Evolutionary conservation across 2,329 filamentous ascomycete species (phyloP).

Genomic region (Capronia americana): DNA sequence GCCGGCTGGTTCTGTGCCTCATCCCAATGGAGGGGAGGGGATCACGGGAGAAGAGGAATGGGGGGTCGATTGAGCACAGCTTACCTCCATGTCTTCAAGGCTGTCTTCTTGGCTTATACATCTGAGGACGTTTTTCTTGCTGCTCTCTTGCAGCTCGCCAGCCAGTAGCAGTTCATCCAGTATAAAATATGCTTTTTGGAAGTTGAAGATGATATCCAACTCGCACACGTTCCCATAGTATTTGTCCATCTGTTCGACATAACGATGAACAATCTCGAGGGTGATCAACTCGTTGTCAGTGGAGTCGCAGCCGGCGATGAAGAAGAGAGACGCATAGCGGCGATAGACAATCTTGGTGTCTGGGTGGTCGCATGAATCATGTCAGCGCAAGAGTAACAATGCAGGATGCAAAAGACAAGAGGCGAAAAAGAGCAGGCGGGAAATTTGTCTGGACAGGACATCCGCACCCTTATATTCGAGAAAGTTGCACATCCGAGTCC

Average conservation of each 20-base stretch:
- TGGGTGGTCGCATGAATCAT: constrained; percentile 49
- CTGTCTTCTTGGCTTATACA: constrained; percentile 98
- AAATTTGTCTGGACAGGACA: constrained; percentile 19
- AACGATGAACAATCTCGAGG: constrained; percentile 97
- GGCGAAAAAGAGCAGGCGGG: constrained; percentile 9
- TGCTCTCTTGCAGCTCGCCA: constrained; percentile 97
- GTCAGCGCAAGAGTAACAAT: constrained; percentile 22
- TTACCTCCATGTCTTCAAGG: constrained; percentile 98
- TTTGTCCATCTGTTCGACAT: constrained; percentile 99
- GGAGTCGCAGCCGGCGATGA: constrained; percentile 96
- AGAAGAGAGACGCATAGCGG: constrained; percentile 97
- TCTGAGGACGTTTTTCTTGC: constrained; percentile 96
- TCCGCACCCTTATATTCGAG: constrained; percentile 92
- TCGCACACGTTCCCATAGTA: constrained; percentile 99
- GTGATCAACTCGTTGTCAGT: constrained; percentile 98
- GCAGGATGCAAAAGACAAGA: background rate
- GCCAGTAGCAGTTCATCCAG: constrained; percentile 94
- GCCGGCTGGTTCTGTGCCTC: background rate
- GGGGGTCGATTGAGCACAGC: constrained; percentile 43
- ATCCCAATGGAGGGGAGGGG: background rate
- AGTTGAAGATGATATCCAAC: constrained; percentile 99
- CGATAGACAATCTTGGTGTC: constrained; percentile 99
- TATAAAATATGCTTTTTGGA: constrained; percentile 99
- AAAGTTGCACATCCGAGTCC: constrained; percentile 99
- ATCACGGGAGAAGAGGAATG: constrained; percentile 2